Evolutionary conservation across 2,329 filamentous ascomycete genomes (phyloP).

Genomic region (Mycocentrospora acerina): DNA sequence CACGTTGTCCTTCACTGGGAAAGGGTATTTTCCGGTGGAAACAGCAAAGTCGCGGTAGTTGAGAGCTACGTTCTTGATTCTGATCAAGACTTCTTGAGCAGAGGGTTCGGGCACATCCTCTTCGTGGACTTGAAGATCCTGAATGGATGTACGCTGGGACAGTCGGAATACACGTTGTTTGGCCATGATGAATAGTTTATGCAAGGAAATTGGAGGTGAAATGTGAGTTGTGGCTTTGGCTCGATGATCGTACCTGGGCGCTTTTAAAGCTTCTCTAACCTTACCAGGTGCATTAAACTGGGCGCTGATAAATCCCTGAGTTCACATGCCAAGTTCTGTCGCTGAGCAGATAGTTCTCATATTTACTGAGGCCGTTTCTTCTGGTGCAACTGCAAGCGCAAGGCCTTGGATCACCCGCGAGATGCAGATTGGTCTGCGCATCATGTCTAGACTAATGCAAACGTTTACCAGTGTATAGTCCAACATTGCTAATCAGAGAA

Average conservation of each 20-base stretch:
- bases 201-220: background rate
- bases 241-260: background rate
- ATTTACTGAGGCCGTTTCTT: too few species aligned
- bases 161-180: slow-evolving; percentile 9
- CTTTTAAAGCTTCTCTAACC: background rate
- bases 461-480: too few species aligned
- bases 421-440: too few species aligned
- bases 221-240: background rate
- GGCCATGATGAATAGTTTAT: slow-evolving; percentile 2
- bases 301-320: too few species aligned
- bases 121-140: slow-evolving; percentile 1
- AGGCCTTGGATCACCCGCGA: too few species aligned
- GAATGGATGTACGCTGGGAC: slow-evolving; percentile 6
- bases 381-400: too few species aligned
- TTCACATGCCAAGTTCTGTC: too few species aligned
- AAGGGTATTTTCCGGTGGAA: slow-evolving; percentile 10
- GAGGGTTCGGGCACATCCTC: slow-evolving; percentile 1
- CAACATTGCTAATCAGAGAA: too few species aligned
- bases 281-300: too few species aligned
- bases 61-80: slow-evolving; percentile 13
- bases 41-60: slow-evolving; percentile 18
- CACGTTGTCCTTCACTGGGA: slow-evolving; percentile 8
- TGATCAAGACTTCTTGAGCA: slow-evolving; percentile 13
- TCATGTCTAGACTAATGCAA: too few species aligned
- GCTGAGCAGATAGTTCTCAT: too few species aligned